These are phyloP conservation scores for Aaosphaeria pasadenensis DNA, from an alignment of 2,329 filamentous ascomycete genomes.

Conservation along the genomic window DNA sequence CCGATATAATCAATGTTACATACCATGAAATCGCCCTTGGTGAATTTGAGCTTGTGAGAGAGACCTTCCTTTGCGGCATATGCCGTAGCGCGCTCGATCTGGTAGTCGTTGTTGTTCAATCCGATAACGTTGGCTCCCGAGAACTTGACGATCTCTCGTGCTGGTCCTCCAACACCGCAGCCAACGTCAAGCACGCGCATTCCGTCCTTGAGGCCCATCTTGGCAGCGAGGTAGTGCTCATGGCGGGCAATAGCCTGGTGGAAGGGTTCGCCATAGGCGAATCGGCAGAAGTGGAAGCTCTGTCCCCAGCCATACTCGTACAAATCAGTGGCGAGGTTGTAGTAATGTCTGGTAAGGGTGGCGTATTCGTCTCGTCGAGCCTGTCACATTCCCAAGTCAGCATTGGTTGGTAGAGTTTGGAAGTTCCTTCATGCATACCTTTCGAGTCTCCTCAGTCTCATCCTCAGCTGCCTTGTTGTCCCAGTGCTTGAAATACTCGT, in stretches of 20 bases:
- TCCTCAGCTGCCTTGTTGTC: slow-evolving; percentile 75
- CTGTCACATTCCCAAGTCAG: slow-evolving; percentile 44
- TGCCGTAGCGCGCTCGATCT: slow-evolving; percentile 86
- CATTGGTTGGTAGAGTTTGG: not conserved
- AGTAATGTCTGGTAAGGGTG: slow-evolving; percentile 92
- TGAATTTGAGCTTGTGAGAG: slow-evolving; percentile 74
- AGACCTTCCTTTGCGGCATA: slow-evolving; percentile 83
- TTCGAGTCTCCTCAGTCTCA: slow-evolving; percentile 80
- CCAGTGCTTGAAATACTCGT: slow-evolving; percentile 97
- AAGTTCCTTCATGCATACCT: slow-evolving; percentile 52
- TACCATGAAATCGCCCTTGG: slow-evolving; percentile 96
- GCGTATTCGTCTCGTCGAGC: slow-evolving; percentile 84
- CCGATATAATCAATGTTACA: slow-evolving; percentile 6
- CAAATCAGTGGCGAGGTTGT: slow-evolving; percentile 92
- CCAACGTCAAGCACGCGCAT: slow-evolving; percentile 95
- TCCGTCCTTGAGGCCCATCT: slow-evolving; percentile 78
- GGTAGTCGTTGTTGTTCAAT: slow-evolving; percentile 99
- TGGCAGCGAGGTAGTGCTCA: slow-evolving; percentile 94
- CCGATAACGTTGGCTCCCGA: slow-evolving; percentile 84
- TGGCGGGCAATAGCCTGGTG: slow-evolving; percentile 90
- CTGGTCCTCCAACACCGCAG: slow-evolving; percentile 93
- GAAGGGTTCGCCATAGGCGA: slow-evolving; percentile 82
- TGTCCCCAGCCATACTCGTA: slow-evolving; percentile 98
- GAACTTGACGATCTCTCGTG: slow-evolving; percentile 95
- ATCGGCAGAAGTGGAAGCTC: slow-evolving; percentile 97